Conservation (phyloP, 1,139 yeast genomes). For the Kodamaea ohmeri region DNA sequence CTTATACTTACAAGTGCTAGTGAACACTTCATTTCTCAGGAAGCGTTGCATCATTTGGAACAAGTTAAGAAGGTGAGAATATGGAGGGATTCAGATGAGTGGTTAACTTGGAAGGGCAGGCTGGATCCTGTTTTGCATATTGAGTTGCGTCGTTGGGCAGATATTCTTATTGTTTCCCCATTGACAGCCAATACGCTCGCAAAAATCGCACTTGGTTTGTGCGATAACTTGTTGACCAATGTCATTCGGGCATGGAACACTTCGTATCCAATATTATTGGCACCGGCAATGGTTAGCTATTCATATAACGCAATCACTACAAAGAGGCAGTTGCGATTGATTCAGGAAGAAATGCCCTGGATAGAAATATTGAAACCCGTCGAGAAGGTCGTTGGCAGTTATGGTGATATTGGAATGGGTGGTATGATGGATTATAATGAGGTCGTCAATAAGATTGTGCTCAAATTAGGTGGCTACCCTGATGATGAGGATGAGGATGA, state of each 20-base stretch:
- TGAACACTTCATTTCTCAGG: slow-evolving; percentile 71
- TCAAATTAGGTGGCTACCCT: slow-evolving; percentile 86
- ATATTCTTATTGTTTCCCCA: slow-evolving; percentile 83
- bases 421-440: slow-evolving; percentile 92
- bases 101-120: slow-evolving; percentile 82
- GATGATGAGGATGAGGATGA: slow-evolving; percentile 85
- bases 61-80: slow-evolving; percentile 50
- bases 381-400: slow-evolving; percentile 87
- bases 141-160: slow-evolving; percentile 95
- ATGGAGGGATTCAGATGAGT: slow-evolving; percentile 91
- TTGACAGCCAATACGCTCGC: slow-evolving; percentile 87
- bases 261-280: slow-evolving; percentile 78
- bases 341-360: slow-evolving; percentile 89
- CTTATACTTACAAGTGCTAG: slow-evolving; percentile 79
- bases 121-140: slow-evolving; percentile 92
- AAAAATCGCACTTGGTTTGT: slow-evolving; percentile 84
- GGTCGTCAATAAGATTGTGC: slow-evolving; percentile 78
- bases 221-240: slow-evolving; percentile 84
- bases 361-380: slow-evolving; percentile 85
- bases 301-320: slow-evolving; percentile 88
- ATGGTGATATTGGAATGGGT: slow-evolving; percentile 95
- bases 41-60: slow-evolving; percentile 42
- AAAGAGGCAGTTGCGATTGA: slow-evolving; percentile 69
- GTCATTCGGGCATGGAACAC: slow-evolving; percentile 93
- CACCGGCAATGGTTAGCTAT: slow-evolving; percentile 93